phyloP scores from a whole-genome alignment of 108 stramenopile species.

The Conticribra guillardii region DNA sequence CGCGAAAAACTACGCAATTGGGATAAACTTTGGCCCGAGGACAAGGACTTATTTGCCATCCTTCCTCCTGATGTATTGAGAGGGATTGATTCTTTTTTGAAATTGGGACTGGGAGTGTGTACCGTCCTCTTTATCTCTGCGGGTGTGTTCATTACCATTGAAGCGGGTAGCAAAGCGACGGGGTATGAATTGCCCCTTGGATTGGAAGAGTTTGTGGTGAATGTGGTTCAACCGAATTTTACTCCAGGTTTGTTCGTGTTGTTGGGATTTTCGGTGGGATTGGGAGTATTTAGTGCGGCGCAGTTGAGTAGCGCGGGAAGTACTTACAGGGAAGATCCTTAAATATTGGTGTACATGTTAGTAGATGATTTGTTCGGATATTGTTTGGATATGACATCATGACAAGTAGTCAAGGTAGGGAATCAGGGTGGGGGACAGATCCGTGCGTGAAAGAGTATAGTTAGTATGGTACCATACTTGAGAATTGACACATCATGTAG shows the following conservation, averaged over 20 bases:
- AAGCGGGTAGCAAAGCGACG: slow-evolving; percentile 77
- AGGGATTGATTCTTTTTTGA: slow-evolving; percentile 76
- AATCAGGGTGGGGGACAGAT: too few species aligned
- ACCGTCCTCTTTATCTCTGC: slow-evolving; percentile 66
- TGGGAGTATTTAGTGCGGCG: slow-evolving; percentile 79
- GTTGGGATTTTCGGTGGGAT: slow-evolving; percentile 72
- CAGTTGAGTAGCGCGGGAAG: slow-evolving; percentile 64
- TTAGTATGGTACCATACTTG: too few species aligned
- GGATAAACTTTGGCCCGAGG: slow-evolving; percentile 62
- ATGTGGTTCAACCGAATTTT: slow-evolving; percentile 84
- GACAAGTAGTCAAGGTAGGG: too few species aligned
- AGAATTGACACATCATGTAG: too few species aligned
- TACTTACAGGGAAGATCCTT: slow-evolving; percentile 57
- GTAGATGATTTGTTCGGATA: too few species aligned
- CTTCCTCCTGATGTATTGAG: slow-evolving; percentile 67
- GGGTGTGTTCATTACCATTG: slow-evolving; percentile 77
- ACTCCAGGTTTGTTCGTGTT: slow-evolving; percentile 78
- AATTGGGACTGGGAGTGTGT: slow-evolving; percentile 64
- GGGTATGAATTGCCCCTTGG: slow-evolving; percentile 57
- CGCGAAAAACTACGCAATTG: slow-evolving; percentile 51
- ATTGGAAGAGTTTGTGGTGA: slow-evolving; percentile 70
- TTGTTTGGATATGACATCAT: too few species aligned
- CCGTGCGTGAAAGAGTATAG: too few species aligned
- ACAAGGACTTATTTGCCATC: slow-evolving; percentile 70
- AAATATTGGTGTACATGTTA: too few species aligned